Percentiles rank a stretch among this genome's conserved stretches.
phyloP scores from a whole-genome alignment of 2,329 filamentous ascomycete species.

The Pleochaeta shiraiana region DNA sequence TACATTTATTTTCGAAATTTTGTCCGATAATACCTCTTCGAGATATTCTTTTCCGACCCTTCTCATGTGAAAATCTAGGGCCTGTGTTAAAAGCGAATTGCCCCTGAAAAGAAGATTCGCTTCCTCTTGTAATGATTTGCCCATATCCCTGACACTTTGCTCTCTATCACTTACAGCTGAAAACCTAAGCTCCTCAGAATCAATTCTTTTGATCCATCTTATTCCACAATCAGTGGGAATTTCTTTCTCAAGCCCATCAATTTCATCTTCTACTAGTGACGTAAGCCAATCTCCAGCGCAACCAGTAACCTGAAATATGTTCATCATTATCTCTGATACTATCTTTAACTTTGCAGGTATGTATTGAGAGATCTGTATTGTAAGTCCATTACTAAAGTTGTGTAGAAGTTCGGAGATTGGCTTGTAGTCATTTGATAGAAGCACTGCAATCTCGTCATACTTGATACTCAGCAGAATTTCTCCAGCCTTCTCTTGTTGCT shows the following conservation, averaged over 20 bases:
- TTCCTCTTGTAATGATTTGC: constrained; percentile 60
- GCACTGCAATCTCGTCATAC: constrained; percentile 73
- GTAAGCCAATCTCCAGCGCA: constrained; percentile 76
- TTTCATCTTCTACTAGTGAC: constrained; percentile 86
- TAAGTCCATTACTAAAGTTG: constrained; percentile 63
- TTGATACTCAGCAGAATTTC: constrained; percentile 68
- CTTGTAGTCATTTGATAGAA: constrained; percentile 70
- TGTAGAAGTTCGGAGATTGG: constrained; percentile 66
- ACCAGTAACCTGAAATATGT: constrained; percentile 89
- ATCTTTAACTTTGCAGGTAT: constrained; percentile 56
- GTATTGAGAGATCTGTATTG: constrained; percentile 60
- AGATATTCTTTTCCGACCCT: constrained; percentile 83
- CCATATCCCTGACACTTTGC: constrained; percentile 52
- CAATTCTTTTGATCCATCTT: constrained; percentile 48
- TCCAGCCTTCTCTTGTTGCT: constrained; percentile 52
- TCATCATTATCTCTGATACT: constrained; percentile 70
- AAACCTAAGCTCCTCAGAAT: constrained; percentile 46
- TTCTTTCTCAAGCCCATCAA: constrained; percentile 77
- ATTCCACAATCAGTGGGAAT: constrained; percentile 44
- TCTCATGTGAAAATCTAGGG: constrained; percentile 89
- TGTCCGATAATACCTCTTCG: constrained; percentile 67
- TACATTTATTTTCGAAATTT: constrained; percentile 74
- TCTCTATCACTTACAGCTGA: constrained; percentile 38
- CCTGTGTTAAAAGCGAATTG: constrained; percentile 83
- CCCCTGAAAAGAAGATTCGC: constrained; percentile 90